phyloP scores from a whole-genome alignment of 257 asterid species.

The Nyctanthes arbortristis region DNA sequence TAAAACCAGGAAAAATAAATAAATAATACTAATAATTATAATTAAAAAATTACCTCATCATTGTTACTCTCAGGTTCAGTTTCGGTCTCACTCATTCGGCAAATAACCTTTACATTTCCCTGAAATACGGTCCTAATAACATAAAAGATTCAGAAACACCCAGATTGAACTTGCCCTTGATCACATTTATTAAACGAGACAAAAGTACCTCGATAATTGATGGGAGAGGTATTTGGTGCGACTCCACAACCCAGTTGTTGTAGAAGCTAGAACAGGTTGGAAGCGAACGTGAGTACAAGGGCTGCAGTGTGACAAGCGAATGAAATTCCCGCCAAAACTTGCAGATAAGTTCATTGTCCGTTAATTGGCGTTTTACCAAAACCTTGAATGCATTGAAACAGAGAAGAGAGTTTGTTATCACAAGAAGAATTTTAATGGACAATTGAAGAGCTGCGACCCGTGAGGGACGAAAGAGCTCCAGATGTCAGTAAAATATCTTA shows the following conservation, averaged over 20 bases:
- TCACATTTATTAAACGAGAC: not conserved
- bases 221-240: conserved; percentile 29
- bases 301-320: conserved; percentile 49
- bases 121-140: conserved; percentile 31
- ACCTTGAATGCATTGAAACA: not conserved
- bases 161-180: conserved; percentile 10
- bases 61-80: conserved; percentile 57
- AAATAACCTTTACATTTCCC: conserved; percentile 40
- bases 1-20: too few relatives aligned
- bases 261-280: conserved; percentile 33
- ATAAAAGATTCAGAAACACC: not conserved
- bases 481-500: not conserved
- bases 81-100: conserved; percentile 60
- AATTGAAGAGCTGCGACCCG: not conserved
- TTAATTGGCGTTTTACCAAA: not conserved
- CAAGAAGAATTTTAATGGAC: not conserved
- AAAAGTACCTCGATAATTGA: conserved; percentile 49
- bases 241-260: conserved; percentile 32
- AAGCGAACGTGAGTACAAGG: conserved; percentile 43
- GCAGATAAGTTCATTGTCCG: conserved; percentile 58
- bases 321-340: conserved; percentile 55
- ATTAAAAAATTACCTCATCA: conserved; percentile 53
- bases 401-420: not conserved
- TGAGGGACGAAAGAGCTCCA: not conserved
- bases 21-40: too few relatives aligned